Evolutionary conservation across 768 basidiomycete species (phyloP).

Genomic region (Trametes maxima): DNA sequence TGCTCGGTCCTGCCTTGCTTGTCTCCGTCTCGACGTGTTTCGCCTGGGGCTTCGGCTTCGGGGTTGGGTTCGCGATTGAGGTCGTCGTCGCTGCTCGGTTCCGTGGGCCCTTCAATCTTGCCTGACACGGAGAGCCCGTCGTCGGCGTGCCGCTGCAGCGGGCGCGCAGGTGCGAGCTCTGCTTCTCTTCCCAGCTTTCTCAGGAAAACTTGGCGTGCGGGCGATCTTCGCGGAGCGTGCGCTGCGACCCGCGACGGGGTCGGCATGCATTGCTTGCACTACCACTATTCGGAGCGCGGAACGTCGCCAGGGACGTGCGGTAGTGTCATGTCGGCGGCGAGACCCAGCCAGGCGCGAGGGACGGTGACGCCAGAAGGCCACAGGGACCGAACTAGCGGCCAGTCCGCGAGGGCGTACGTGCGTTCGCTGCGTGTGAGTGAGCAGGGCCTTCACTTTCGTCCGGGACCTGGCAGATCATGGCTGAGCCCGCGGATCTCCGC

Average conservation of each 20-base stretch:
- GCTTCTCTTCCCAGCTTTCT: slow-evolving; percentile 2
- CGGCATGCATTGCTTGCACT: neutral
- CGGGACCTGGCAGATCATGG: neutral
- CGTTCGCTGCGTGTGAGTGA: neutral
- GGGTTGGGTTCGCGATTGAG: too few relatives aligned
- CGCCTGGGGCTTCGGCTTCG: too few relatives aligned
- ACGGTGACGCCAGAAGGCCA: neutral
- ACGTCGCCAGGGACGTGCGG: neutral
- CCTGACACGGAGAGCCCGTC: too few relatives aligned
- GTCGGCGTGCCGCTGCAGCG: neutral
- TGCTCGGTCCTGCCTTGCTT: too few relatives aligned
- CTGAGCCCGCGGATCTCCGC: slow-evolving; percentile 12
- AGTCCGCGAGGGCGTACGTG: neutral
- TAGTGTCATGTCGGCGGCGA: neutral
- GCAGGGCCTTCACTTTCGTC: neutral
- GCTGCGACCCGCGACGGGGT: neutral
- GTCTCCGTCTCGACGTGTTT: too few relatives aligned
- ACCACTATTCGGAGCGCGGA: too few relatives aligned
- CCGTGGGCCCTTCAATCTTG: too few relatives aligned
- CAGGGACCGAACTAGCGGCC: neutral
- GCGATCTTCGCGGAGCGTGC: slow-evolving; percentile 12
- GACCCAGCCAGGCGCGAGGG: neutral
- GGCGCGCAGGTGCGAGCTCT: neutral
- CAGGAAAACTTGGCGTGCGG: slow-evolving; percentile 3
- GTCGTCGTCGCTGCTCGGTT: too few relatives aligned